Percentiles rank a stretch among this genome's conserved stretches.
These are phyloP conservation scores for Fusarium sambucinum DNA, from an alignment of 2,329 filamentous ascomycete species.

Conservation along the genomic window DNA sequence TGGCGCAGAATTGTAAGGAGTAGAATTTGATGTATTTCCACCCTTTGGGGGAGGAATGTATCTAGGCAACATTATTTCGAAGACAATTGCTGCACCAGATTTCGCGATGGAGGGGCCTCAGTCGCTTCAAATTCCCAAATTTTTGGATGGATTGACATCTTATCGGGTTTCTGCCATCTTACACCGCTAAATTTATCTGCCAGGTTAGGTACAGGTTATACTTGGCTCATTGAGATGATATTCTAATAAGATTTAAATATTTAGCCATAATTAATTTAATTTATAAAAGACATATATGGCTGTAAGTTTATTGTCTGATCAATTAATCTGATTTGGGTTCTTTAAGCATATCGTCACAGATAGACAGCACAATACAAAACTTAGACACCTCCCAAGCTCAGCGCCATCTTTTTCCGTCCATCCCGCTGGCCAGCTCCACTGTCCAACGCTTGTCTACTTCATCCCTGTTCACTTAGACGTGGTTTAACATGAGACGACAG, in stretches of 20 bases:
- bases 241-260: not conserved
- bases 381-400: not conserved
- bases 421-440: conserved; percentile 33
- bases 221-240: not conserved
- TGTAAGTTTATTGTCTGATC: too few relatives aligned
- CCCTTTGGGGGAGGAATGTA: conserved; percentile 56
- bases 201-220: not conserved
- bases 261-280: too few relatives aligned
- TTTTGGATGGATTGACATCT: conserved; percentile 51
- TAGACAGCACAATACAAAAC: too few relatives aligned
- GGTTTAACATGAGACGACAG: conserved; percentile 27
- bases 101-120: conserved; percentile 32
- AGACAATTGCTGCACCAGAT: conserved; percentile 21
- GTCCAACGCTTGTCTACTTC: not conserved
- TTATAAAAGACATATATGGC: too few relatives aligned
- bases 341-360: too few relatives aligned
- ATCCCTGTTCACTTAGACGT: conserved; percentile 41
- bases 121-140: conserved; percentile 46
- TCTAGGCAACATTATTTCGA: conserved; percentile 57
- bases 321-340: too few relatives aligned
- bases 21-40: not conserved
- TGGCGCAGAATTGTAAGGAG: not conserved
- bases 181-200: conserved; percentile 54
- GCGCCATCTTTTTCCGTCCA: conserved; percentile 9
- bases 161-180: conserved; percentile 55